A percentile compares a stretch with the other conserved stretches of the same genome.
phyloP scores from a whole-genome alignment of 2,329 filamentous ascomycete genomes.

The Diaporthe destruens region DNA sequence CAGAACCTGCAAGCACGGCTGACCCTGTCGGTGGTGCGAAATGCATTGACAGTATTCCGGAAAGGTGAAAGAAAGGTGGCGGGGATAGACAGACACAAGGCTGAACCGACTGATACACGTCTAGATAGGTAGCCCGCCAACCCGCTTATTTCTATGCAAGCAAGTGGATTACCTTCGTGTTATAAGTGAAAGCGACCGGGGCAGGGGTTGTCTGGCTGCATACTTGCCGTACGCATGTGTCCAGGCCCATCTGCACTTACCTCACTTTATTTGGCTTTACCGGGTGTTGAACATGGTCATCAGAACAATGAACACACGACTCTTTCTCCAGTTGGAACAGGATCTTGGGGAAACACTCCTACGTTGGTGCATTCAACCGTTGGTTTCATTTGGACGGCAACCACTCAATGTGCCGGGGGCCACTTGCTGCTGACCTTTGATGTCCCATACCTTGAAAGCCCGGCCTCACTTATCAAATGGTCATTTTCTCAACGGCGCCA shows the following conservation, averaged over 20 bases:
- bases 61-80: slow-evolving; percentile 33
- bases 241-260: background rate
- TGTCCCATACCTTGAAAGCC: background rate
- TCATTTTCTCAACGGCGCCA: background rate
- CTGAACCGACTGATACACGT: background rate
- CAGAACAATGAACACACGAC: too few species aligned
- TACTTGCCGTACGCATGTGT: background rate
- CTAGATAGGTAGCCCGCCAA: background rate
- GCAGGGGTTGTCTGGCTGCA: slow-evolving; percentile 17
- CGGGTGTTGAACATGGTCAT: background rate
- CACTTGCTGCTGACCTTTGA: background rate
- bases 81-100: slow-evolving; percentile 17
- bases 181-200: slow-evolving; percentile 20
- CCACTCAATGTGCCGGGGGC: background rate
- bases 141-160: slow-evolving; percentile 6
- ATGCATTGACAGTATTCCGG: background rate
- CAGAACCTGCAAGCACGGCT: background rate
- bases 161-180: slow-evolving; percentile 4
- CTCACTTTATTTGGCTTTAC: background rate
- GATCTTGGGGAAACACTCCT: background rate
- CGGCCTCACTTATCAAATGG: background rate
- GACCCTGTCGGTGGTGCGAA: background rate
- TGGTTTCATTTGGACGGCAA: background rate
- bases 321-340: background rate
- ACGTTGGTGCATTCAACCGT: background rate